These are phyloP conservation scores for Lactifluus pinguis DNA, from an alignment of 768 basidiomycete species.

Conservation along the genomic window DNA sequence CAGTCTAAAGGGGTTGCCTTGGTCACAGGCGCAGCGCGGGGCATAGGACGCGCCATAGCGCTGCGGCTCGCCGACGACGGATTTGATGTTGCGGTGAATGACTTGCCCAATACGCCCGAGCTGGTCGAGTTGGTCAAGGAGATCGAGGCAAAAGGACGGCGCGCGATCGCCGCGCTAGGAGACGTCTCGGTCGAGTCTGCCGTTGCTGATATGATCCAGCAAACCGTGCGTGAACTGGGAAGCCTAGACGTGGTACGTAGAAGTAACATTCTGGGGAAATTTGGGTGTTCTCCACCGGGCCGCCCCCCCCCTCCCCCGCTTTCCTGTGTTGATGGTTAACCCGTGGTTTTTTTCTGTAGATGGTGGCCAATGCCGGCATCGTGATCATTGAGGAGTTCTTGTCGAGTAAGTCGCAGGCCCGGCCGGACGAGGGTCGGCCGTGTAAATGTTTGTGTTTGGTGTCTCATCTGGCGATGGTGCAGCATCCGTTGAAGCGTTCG, in stretches of 20 bases:
- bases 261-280: no score
- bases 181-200: slow-evolving; percentile 10
- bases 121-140: neutral
- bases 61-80: slow-evolving; percentile 20
- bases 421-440: no score
- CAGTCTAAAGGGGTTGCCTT: slow-evolving; percentile 14
- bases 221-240: slow-evolving; percentile 4
- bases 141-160: slow-evolving; percentile 9
- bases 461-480: neutral
- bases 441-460: neutral
- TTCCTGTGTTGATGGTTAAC: neutral
- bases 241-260: slow-evolving; percentile 15
- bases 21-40: slow-evolving; percentile 20
- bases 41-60: slow-evolving; percentile 18
- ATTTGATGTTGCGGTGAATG: slow-evolving; percentile 18
- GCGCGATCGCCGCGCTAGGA: neutral
- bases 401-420: neutral
- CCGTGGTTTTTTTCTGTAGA: neutral
- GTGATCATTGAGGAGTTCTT: neutral
- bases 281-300: no score
- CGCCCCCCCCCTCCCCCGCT: no score
- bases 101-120: slow-evolving; percentile 1
- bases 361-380: slow-evolving; percentile 18
- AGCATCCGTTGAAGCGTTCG: neutral
- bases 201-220: neutral